A percentile compares a stretch with the other conserved stretches of the same genome.
Conservation (phyloP, 108 stramenopile genomes). For the Nitzschia sp. region DNA sequence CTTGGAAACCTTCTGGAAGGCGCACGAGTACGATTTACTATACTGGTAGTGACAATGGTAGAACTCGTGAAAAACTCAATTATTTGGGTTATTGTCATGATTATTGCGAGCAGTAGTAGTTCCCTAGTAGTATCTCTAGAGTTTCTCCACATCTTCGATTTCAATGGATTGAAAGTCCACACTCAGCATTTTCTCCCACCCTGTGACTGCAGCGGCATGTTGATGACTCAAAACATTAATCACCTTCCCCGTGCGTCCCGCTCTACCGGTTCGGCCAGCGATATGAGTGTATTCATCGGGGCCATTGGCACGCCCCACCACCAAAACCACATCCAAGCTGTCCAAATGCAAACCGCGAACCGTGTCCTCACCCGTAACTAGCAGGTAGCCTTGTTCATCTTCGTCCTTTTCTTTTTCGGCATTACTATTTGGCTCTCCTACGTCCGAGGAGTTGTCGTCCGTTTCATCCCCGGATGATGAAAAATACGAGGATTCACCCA, state of each 20-base stretch:
- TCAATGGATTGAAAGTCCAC: conserved; percentile 30
- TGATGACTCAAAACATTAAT: conserved; percentile 73
- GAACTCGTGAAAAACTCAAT: background rate
- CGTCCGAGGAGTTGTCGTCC: background rate
- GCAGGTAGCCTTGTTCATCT: conserved; percentile 54
- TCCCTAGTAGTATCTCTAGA: background rate
- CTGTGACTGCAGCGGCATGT: conserved; percentile 58
- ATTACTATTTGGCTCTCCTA: background rate
- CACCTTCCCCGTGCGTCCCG: conserved; percentile 74
- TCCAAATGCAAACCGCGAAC: conserved; percentile 94
- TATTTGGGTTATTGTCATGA: background rate
- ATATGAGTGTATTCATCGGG: conserved; percentile 96
- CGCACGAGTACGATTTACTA: background rate
- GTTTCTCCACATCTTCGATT: background rate
- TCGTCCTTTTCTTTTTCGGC: conserved; percentile 9
- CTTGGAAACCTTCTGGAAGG: background rate
- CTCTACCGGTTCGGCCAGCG: conserved; percentile 92
- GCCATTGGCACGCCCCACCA: conserved; percentile 80
- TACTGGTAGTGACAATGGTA: background rate
- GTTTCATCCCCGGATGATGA: background rate
- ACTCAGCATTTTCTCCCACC: conserved; percentile 81
- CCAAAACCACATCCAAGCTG: conserved; percentile 79
- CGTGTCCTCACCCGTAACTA: conserved; percentile 89
- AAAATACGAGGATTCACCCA: conserved; percentile 55
- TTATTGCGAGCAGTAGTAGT: no score